Percentiles rank a stretch among this genome's conserved stretches.
These are phyloP conservation scores for Tylopilus felleus DNA, from an alignment of 768 basidiomycete genomes.

Conservation along the genomic window DNA sequence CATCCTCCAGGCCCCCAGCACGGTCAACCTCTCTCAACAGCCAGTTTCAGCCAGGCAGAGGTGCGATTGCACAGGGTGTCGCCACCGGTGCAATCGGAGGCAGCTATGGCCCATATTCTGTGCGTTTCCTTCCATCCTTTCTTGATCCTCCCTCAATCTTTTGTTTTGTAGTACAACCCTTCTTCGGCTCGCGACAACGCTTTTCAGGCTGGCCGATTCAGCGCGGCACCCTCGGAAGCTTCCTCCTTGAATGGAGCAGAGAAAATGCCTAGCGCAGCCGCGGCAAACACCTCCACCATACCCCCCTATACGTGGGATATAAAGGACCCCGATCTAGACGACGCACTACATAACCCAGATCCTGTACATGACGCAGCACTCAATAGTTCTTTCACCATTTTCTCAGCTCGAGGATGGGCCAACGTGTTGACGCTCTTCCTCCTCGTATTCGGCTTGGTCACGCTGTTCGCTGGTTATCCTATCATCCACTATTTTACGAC, in stretches of 20 bases:
- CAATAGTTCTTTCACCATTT: slow-evolving; percentile 62
- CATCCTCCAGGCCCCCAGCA: slow-evolving; percentile 23
- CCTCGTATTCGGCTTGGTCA: slow-evolving; percentile 64
- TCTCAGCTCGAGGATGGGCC: slow-evolving; percentile 79
- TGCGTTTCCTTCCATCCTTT: slow-evolving; percentile 35
- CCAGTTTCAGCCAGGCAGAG: slow-evolving; percentile 38
- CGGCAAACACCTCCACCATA: slow-evolving; percentile 55
- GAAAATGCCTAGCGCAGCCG: slow-evolving; percentile 27
- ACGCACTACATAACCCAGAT: slow-evolving; percentile 86
- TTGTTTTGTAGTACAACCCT: slow-evolving; percentile 52
- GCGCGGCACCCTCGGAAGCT: slow-evolving; percentile 47
- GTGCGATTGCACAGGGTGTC: slow-evolving; percentile 71
- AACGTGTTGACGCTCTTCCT: slow-evolving; percentile 74
- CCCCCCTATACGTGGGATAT: slow-evolving; percentile 75
- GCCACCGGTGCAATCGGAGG: slow-evolving; percentile 75
- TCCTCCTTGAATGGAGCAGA: slow-evolving; percentile 39
- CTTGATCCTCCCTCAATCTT: slow-evolving; percentile 1
- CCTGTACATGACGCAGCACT: slow-evolving; percentile 61
- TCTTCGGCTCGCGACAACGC: slow-evolving; percentile 37
- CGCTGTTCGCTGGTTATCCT: slow-evolving; percentile 87
- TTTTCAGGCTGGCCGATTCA: slow-evolving; percentile 56
- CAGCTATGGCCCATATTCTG: slow-evolving; percentile 86
- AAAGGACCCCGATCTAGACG: slow-evolving; percentile 84
- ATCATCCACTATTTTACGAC: slow-evolving; percentile 58
- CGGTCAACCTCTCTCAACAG: slow-evolving; percentile 29